Evolutionary conservation across 345 rosid genomes (phyloP).

Genomic region (Pistacia vera): DNA sequence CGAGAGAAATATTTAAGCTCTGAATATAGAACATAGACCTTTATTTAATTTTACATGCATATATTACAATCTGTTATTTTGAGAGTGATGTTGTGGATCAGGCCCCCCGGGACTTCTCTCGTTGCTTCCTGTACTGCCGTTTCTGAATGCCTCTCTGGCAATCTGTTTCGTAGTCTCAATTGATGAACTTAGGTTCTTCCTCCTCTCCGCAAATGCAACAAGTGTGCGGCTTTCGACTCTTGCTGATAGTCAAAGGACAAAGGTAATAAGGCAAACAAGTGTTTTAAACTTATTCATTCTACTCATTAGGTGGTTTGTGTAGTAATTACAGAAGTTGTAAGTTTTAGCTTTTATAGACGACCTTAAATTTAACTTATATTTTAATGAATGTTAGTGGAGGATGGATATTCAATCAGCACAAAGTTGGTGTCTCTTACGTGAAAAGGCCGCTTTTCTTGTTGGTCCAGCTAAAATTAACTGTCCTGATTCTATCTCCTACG

Average conservation of each 20-base stretch:
- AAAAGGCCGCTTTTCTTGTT: neutral
- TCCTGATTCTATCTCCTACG: neutral
- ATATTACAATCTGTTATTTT: neutral
- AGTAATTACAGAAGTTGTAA: constrained; percentile 3
- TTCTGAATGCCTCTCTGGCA: constrained; percentile 18
- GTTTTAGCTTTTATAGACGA: constrained; percentile 30
- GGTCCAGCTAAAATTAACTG: neutral
- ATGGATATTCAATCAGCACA: constrained; percentile 1
- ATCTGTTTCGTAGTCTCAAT: constrained; percentile 20
- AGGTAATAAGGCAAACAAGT: constrained; percentile 18
- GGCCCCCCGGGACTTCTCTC: constrained; percentile 52
- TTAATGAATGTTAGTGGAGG: neutral
- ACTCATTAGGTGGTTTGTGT: constrained; percentile 4
- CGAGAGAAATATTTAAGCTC: too few relatives aligned
- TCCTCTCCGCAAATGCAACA: constrained; percentile 14
- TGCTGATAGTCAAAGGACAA: constrained; percentile 28
- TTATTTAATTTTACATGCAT: neutral
- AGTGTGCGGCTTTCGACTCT: constrained; percentile 30
- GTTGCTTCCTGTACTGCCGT: constrained; percentile 9
- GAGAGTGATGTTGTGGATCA: constrained; percentile 43
- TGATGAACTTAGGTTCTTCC: constrained; percentile 24
- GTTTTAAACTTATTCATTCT: constrained; percentile 31
- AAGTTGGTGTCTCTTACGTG: constrained; percentile 5
- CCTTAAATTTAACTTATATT: neutral
- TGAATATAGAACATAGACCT: too few relatives aligned